Evolutionary conservation across 1,284 basidiomycete species (phyloP), one percentile per base, ranked within the genome.

Genomic region (Somion occarium): DNA sequence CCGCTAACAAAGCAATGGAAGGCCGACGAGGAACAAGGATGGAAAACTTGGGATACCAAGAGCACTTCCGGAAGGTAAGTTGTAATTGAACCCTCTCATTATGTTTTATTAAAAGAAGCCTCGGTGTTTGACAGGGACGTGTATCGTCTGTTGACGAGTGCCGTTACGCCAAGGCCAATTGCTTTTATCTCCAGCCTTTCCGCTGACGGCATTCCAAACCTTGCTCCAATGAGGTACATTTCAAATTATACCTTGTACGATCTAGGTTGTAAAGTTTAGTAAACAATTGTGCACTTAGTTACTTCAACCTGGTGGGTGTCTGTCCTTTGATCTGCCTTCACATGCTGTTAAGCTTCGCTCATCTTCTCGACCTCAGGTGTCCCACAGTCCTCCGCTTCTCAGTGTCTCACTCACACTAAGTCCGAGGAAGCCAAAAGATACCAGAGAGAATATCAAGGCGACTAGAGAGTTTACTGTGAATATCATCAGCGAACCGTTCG

Each of bases 401-500:
- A 53, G 24, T 20, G 48, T 59, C 7, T 56, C 57, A 2, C 52
- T 56, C 20, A 47, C 51, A 25, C 24, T 56, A 4, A 49, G 54
- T 38, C 44, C 48, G 18, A 30, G 50, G 20, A 38, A 44, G 24
- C 57, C 55, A 7, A 84, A 85, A 68, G 86, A 92, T 63, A 85
- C 83, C 1, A 73, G 80, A 46, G 72, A 74, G 51, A 91, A 91
- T 60, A 85, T 91, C 57, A 69, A 79, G 44, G 67, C 70, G 0
- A 85, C 80, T 3, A 83, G 82, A 57, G 75, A 85, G 61, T 93
- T 92, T 64, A 83, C 82, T 5, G 81, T 88, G 42, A 87, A 82
- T 60, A 83, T 92, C 55, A 83, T 92, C 60, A 86, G 83, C 55
- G 87, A 91, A 64, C 70, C 82, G 0, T 87, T 89, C 62, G 69